Evolutionary conservation across 2,329 filamentous ascomycete genomes (phyloP), one percentile per base, ranked within the genome.

Genomic region (Endocalyx cinctus): DNA sequence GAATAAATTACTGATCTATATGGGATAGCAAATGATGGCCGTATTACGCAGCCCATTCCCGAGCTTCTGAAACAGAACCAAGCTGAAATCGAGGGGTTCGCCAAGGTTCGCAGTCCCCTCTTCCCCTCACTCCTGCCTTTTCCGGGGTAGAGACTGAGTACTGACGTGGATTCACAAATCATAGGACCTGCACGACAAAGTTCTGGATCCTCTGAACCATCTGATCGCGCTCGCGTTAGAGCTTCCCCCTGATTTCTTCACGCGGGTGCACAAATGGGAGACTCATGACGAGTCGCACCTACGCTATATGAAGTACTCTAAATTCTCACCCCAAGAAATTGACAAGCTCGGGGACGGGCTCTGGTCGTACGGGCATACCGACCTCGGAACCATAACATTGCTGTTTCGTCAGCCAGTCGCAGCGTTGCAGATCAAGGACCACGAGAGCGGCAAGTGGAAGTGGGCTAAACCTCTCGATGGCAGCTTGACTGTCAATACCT

Each of bases 1-100:
- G n/a, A n/a, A n/a, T n/a, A n/a, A n/a, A 23, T 23, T 23, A n/a
- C 20, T 23, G 20, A 23, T 23, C 20, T 23, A n/a, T 23, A 8
- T 23, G 20, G 8, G 8, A n/a, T n/a, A 23, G 20, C 20, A 8
- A 23, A 23, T n/a, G 20, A 23, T n/a, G 20, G 20, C n/a, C 20
- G n/a, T n/a, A 23, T 23, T 8, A 23, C 8, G n/a, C 20, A 23
- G 20, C 20, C 20, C 22, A 62, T 81, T 1, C 64, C 82, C 0
- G 67, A 82, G 45, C 60, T 83, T 0, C 72, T 74, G 0, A 33
- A 42, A 27, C 76, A 82, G 47, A 67, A 78, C 3, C 65, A 70
- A 35, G 20, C 8, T n/a, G 20, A 23, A n/a, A 23, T 23, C 20
- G 20, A 23, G 20, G 20, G 20, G 8, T 23, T 23, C n/a, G 20